Base-by-base conservation (phyloP, 2,329 filamentous ascomycete genomes). In the Epichloe amarillans region DNA sequence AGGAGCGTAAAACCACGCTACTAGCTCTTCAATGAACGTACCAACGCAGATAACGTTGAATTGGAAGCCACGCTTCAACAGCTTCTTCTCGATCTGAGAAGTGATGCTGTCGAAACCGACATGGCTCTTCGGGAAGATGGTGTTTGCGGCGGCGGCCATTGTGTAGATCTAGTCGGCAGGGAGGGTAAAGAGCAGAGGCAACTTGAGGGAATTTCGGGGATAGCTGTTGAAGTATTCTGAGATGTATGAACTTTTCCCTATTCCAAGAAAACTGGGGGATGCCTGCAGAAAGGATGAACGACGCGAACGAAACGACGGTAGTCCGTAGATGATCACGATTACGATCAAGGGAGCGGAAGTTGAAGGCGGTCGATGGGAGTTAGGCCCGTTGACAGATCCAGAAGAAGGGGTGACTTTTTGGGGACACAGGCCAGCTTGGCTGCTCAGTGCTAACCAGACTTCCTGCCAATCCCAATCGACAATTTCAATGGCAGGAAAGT, bases 101-200 rank as follows among this genome's bases (percentile, higher is more conserved):
- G 93, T 98, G 79, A 98, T 98, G 77, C 89, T 96, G 78, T 98
- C 93, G 77, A 98, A 98, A 82, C 93, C 93, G 71, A 98, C 93
- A 79, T 97, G 93, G 84, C 85, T 95, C 71, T 93, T 84, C 66
- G 93, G 93, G 73, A 88, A 93, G 69, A 85, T 81, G 65, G 82
- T 82, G 64, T 80, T 74, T 66, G 82, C 47, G 67, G 42, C 17
- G 64, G 84, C 81, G 64, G 84, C 80, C 80, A 86, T 84, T 69
- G 73, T 70, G 58, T 72, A 72, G 72, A 76, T 77, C 62, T 66
- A 73, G 65, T 64, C 58, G 58, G 56, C 58, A 44, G 47, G 38
- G 30, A 37, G 35, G 35, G 26, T 33, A 3, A 37, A 39, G 43
- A 51, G 14, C 44, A 47, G 49, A 30, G 37, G 39, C 3, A 19